Base-by-base conservation (phyloP, 495 filamentous ascomycete genomes). In the Tuber microsphaerosporum region DNA sequence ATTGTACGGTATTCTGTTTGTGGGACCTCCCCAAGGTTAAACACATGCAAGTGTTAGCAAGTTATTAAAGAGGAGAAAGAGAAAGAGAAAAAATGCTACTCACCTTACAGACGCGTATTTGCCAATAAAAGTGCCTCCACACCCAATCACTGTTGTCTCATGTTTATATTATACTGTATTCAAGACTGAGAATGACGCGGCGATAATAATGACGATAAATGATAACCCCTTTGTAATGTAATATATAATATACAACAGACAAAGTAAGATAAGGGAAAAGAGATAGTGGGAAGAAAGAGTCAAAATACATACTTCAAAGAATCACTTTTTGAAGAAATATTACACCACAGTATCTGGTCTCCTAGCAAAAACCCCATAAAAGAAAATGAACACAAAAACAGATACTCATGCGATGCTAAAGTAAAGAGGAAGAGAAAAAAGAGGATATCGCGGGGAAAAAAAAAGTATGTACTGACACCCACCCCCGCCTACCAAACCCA, bases 261-360 rank as follows among this genome's bases (percentile, higher is more conserved):
- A 65, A 65, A 65, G 46, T n/a, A n/a, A 56, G 56, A 65, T 65
- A 16, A 34, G 4, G 56, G 14, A 65, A 65, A 34, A 26, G 48
- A n/a, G 45, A 19, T 46, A 46, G 12, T 19, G 45, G 42, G 10
- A 43, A 20, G 19, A 56, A 22, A n/a, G 51, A 65, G 56, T 65
- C 56, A 65, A 65, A 65, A 65, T 65, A 65, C 56, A 65, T 65
- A 65, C 56, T 65, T 34, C 56, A 65, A 26, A 61, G n/a, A 61
- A 61, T 61, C n/a, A 10, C 51, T 61, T 31, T 65, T 65, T 65
- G 56, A 65, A 65, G 56, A 65, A 65, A 65, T 34, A 65, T 65
- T 65, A 65, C 56, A 65, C 56, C 56, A n/a, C 14, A 34, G 22
- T 34, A 65, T 65, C 56, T 26, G 56, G 26, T 34, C 17, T 65